Base-by-base conservation (phyloP, 1,284 basidiomycete species). In the Laetiporus sulphureus region DNA sequence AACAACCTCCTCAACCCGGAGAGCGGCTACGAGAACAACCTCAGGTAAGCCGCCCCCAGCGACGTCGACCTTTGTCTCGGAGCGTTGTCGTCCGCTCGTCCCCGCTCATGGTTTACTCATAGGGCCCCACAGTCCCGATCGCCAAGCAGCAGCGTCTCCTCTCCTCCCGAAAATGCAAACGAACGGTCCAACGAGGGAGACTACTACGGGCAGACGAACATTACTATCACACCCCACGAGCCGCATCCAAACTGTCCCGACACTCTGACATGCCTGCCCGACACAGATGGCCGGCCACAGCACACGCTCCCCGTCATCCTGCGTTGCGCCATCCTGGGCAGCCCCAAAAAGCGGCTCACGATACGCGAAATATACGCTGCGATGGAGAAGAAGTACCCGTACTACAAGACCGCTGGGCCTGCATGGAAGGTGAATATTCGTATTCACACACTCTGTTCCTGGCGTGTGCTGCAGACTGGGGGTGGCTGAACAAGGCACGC, bases 341-440 rank as follows among this genome's bases (percentile, higher is more conserved):
- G 82, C 57, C 69, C 76, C 6, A 75, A 77, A 51, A 76, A 79
- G 55, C 74, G 82, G n/a, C 66, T 88, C 21, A 88, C 84, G 13
- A 87, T 88, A 52, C 71, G 85, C 38, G 84, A 87, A 53, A 88
- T 88, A 42, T 88, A 88, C 53, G 80, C 81, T 7, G 79, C 82
- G 10, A 88, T 88, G 82, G 85, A 88, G 64, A 70, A 72, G 31
- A 88, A 88, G 61, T 88, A 88, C 54, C 72, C 73, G 7, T 88
- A 85, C 56, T 88, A 85, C 61, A 77, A 72, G 60, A 80, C 75
- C 11, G 83, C 85, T 24, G 84, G 84, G 29, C 73, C 78, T 24
- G 84, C 85, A 8, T 88, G 84, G 84, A 88, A 88, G 75, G 85
- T 86, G 53, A 38, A 64, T 51, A 30, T 32, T 33, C 24, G 41